Evolutionary conservation across 352 stramenopile species (phyloP).

Genomic region (Globisporangium splendens): DNA sequence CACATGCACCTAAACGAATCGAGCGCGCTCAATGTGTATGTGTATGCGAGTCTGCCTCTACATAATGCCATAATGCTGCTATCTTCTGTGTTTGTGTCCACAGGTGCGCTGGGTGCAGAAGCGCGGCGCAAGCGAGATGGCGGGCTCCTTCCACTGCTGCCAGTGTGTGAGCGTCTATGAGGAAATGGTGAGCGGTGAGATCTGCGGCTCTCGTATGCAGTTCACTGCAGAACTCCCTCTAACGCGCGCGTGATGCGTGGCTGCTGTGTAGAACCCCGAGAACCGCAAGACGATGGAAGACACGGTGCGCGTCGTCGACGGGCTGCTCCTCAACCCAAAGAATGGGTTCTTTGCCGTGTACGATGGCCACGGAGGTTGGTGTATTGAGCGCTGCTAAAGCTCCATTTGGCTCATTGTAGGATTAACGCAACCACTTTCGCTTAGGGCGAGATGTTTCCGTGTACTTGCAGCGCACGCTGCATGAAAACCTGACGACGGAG

Average conservation of each 20-base stretch:
- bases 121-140: background rate
- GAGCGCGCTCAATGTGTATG: too few relatives aligned
- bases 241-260: background rate
- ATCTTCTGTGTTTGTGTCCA: too few relatives aligned
- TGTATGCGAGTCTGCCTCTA: too few relatives aligned
- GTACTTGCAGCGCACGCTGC: constrained; percentile 62
- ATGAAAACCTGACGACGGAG: constrained; percentile 60
- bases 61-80: too few relatives aligned
- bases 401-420: background rate
- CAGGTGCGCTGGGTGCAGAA: too few relatives aligned
- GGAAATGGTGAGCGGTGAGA: constrained; percentile 74
- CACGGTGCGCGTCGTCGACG: constrained; percentile 68
- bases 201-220: too few relatives aligned
- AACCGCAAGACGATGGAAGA: constrained; percentile 84
- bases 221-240: background rate
- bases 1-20: too few relatives aligned
- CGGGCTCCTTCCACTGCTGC: constrained; percentile 45
- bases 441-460: constrained; percentile 62
- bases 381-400: background rate
- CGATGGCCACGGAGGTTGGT: constrained; percentile 71
- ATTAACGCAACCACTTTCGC: background rate
- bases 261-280: constrained; percentile 49
- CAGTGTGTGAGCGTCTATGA: constrained; percentile 67
- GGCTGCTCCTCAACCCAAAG: constrained; percentile 41
- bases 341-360: constrained; percentile 81